Conservation (phyloP, 2,329 filamentous ascomycete species). For the Drechslera avenae region DNA sequence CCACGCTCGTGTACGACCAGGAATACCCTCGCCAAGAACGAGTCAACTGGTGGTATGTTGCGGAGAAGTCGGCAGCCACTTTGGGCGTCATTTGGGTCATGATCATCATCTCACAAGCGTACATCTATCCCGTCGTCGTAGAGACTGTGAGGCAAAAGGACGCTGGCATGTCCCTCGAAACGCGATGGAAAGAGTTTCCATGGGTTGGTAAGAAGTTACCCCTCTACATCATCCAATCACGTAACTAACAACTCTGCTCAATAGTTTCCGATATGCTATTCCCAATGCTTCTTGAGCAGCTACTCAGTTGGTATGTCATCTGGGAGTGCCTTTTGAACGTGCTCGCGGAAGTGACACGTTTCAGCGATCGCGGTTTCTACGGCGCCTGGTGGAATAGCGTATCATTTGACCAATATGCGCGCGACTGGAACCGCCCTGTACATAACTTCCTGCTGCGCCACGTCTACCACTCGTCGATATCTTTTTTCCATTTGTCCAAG, state of each 20-base stretch:
- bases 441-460: constrained; percentile 78
- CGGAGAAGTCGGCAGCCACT: constrained; percentile 72
- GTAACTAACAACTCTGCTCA: background rate
- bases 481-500: constrained; percentile 71
- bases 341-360: constrained; percentile 75
- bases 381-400: constrained; percentile 60
- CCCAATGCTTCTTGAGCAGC: constrained; percentile 78
- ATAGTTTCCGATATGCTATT: constrained; percentile 72
- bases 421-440: constrained; percentile 82
- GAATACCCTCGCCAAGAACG: constrained; percentile 73
- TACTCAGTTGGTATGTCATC: constrained; percentile 80
- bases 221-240: background rate
- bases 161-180: constrained; percentile 62
- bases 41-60: constrained; percentile 76
- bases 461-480: constrained; percentile 79
- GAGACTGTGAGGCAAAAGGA: constrained; percentile 71
- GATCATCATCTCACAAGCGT: constrained; percentile 77
- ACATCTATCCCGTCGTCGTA: constrained; percentile 77
- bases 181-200: constrained; percentile 71
- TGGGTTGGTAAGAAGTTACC: constrained; percentile 57
- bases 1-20: constrained; percentile 79
- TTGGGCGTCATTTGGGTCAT: constrained; percentile 77
- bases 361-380: constrained; percentile 75
- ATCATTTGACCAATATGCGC: constrained; percentile 75
- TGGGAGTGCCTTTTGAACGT: constrained; percentile 73